These are phyloP conservation scores for Suhomyces panamericanus DNA, from an alignment of 1,139 yeast genomes.

Conservation along the genomic window DNA sequence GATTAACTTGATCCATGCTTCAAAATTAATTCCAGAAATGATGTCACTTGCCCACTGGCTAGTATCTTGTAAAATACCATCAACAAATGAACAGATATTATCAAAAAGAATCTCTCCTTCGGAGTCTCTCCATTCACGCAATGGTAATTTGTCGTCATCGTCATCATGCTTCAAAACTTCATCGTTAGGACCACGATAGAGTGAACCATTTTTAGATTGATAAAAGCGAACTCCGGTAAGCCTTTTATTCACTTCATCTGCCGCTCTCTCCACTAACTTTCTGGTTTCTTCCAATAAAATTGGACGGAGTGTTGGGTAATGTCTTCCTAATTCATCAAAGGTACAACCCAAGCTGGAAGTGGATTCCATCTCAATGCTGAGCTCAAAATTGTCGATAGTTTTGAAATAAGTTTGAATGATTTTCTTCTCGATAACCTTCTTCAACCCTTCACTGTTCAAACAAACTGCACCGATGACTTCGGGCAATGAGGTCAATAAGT, in stretches of 20 bases:
- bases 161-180: conserved; percentile 27
- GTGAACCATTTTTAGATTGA: conserved; percentile 40
- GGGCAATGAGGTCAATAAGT: conserved; percentile 62
- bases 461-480: conserved; percentile 84
- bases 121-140: conserved; percentile 6
- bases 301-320: conserved; percentile 72
- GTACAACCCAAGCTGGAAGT: conserved; percentile 62
- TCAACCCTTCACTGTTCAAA: conserved; percentile 71
- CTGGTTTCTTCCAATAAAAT: conserved; percentile 53
- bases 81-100: conserved; percentile 46
- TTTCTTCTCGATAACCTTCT: conserved; percentile 49
- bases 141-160: neutral
- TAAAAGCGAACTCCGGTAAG: conserved; percentile 47
- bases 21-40: conserved; percentile 41
- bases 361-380: conserved; percentile 46
- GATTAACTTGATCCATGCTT: conserved; percentile 46
- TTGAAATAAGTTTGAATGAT: conserved; percentile 53
- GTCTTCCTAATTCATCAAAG: conserved; percentile 81
- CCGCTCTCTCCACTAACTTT: conserved; percentile 36
- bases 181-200: conserved; percentile 29
- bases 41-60: conserved; percentile 51
- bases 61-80: conserved; percentile 47
- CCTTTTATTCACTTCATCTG: conserved; percentile 24
- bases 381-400: conserved; percentile 47
- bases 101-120: conserved; percentile 35